Base-by-base conservation (phyloP, 805 yeast genomes). In the Yarrowia sp. region DNA sequence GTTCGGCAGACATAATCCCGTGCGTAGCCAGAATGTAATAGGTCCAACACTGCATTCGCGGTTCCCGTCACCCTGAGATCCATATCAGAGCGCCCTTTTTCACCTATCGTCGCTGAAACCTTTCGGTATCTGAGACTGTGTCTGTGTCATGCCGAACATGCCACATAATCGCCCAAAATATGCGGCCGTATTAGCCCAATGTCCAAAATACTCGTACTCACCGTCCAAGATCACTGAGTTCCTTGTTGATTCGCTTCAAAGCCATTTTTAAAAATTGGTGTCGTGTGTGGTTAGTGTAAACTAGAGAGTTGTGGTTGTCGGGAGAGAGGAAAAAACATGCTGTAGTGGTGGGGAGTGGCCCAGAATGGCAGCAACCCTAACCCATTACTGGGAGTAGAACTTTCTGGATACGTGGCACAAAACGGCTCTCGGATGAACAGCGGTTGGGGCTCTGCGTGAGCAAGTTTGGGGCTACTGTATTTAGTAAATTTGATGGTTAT, bases 191-290 rank as follows among this genome's bases (percentile, higher is more conserved):
- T 5, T 4, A 17, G 14, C 26, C 14, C 3, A 6, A 7, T 24
- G 26, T 5, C 26, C 36, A 3, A 19, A 30, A 12, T 14, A 30
- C 54, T 32, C 19, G 35, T 66, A 87, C 92, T 78, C 82, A 88
- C 92, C 91, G 88, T 77, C 97, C 97, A 75, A 93, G 83, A 78
- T 95, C 99, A 72, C 88, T 87, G 73, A 95, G 84, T 81, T 93
- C 99, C 81, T 93, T 93, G 80, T 90, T 89, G 74, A 93, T 91
- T 84, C 99, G 92, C 81, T 95, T 95, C 72, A 86, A 82, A 70
- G 98, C 95, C 97, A 92, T 91, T 63, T 32, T 70, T 56, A 14
- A 49, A 64, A 22, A 30, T 30, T 54, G 19, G 61, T 21, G 59
- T 54, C 61, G 61, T 54, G 33, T 54, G 61, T 54, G 61, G 61